A percentile compares a stretch with the other conserved stretches of the same genome.
phyloP scores from a whole-genome alignment of 1,284 basidiomycete species.

The Meira nashicola region DNA sequence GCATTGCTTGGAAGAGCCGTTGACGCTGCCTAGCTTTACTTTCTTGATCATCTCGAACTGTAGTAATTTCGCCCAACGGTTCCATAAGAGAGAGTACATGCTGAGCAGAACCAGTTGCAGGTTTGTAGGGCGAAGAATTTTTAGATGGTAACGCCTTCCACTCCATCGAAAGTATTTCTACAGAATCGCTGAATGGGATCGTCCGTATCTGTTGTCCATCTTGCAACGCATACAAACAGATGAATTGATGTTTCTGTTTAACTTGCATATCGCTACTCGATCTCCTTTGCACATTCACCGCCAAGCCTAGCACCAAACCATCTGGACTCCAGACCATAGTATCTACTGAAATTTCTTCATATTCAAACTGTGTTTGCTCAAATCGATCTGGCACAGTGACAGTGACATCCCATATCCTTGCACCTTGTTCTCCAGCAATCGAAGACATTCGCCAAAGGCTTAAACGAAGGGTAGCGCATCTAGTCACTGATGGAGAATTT shows the following conservation, averaged over 20 bases:
- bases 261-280: background rate
- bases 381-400: conserved; percentile 2
- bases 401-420: conserved; percentile 3
- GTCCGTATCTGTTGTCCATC: background rate
- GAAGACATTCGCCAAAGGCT: conserved; percentile 12
- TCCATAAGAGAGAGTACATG: background rate
- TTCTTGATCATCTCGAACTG: background rate
- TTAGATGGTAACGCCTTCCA: background rate
- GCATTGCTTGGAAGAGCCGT: background rate
- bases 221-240: background rate
- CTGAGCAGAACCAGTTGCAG: background rate
- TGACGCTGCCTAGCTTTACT: conserved; percentile 1
- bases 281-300: background rate
- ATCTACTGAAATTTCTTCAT: background rate
- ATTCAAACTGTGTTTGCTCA: background rate
- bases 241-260: background rate
- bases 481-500: background rate
- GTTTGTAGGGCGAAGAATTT: background rate
- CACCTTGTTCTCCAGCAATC: conserved; percentile 6
- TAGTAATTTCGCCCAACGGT: background rate
- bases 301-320: background rate
- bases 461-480: background rate
- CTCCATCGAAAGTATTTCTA: no score
- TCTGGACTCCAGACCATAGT: background rate
- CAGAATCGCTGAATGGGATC: background rate